Conservation (phyloP, 257 asterid species). For the Handroanthus guayacan region DNA sequence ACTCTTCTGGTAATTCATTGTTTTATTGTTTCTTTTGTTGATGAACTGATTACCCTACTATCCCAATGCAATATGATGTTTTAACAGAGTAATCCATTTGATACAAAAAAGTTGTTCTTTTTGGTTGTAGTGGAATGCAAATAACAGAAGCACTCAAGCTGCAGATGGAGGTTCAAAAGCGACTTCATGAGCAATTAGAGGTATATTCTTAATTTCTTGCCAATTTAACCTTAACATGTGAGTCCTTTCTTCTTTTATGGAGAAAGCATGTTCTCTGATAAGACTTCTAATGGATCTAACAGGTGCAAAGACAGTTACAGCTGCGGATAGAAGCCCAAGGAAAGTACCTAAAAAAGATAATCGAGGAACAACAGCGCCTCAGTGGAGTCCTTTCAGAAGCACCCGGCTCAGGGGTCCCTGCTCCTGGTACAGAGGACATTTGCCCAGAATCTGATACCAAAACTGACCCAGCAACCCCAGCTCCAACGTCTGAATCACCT, state of each 20-base stretch:
- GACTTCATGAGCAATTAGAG: slow-evolving; percentile 98
- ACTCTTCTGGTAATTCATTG: slow-evolving; percentile 1
- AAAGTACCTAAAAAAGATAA: slow-evolving; percentile 90
- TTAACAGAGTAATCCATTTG: background rate
- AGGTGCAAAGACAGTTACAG: slow-evolving; percentile 98
- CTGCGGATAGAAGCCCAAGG: slow-evolving; percentile 98
- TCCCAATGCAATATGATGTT: background rate
- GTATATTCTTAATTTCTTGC: slow-evolving; percentile 44
- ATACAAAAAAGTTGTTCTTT: slow-evolving; percentile 26
- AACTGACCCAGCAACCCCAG: slow-evolving; percentile 82
- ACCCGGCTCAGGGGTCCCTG: slow-evolving; percentile 56
- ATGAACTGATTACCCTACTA: slow-evolving; percentile 22
- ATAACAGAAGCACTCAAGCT: slow-evolving; percentile 92
- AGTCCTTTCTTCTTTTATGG: slow-evolving; percentile 26
- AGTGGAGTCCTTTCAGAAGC: slow-evolving; percentile 76
- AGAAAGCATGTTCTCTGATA: background rate
- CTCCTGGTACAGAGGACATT: slow-evolving; percentile 48
- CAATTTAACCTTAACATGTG: background rate
- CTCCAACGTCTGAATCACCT: slow-evolving; percentile 78
- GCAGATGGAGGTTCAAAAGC: slow-evolving; percentile 99
- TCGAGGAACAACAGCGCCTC: slow-evolving; percentile 91
- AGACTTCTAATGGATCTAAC: slow-evolving; percentile 26
- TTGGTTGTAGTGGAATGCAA: slow-evolving; percentile 80
- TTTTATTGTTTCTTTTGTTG: slow-evolving; percentile 18
- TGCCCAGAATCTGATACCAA: slow-evolving; percentile 61